Base-by-base conservation (phyloP, 768 basidiomycete genomes). In the Chalciporus pseudorubinellus region DNA sequence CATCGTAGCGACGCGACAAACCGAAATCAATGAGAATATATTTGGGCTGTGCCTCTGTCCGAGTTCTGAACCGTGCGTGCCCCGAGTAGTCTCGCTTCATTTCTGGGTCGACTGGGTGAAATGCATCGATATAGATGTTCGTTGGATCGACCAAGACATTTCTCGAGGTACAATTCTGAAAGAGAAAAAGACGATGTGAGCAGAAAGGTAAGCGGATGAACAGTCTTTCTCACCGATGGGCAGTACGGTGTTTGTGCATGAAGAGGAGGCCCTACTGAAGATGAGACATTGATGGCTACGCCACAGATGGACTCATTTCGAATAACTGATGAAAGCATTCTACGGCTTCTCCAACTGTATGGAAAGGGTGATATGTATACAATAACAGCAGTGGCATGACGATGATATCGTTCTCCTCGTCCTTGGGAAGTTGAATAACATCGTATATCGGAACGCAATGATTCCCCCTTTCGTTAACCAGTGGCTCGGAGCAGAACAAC, bases 351-450 rank as follows among this genome's bases (percentile, higher is more conserved):
- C 52, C 52, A 19, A 53, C 3, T 1, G 61, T 67, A 34, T 63
- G 53, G 39, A 72, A 71, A 3, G 14, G 56, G n/a, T 59, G 62
- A 14, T 57, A 24, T 9, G 58, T 45, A 46, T 57, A 66, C 3
- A 18, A 18, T 50, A 72, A 61, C 8, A 75, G 61, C 1, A 70
- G 52, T 2, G 74, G 75, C 66, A 71, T 73, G 19, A 68, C 62
- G 20, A 70, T 51, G 19, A 63, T 5, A 1, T 8, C 16, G 14
- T 14, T 11, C 22, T 60, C 21, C 0, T 48, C 43, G 0, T 50
- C 29, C 0, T 50, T 31, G 10, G 39, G 22, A 40, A 63, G 49
- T 14, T 12, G 34, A 19, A 65, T 57, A 5, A 44, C 36, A 26
- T 67, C 67, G 19, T 59, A 40, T 10, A 71, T 49, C 1, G 65